A percentile compares a stretch with the other conserved stretches of the same genome.
phyloP scores from a whole-genome alignment of 352 stramenopile genomes.

The Pythium phragmiticola region DNA sequence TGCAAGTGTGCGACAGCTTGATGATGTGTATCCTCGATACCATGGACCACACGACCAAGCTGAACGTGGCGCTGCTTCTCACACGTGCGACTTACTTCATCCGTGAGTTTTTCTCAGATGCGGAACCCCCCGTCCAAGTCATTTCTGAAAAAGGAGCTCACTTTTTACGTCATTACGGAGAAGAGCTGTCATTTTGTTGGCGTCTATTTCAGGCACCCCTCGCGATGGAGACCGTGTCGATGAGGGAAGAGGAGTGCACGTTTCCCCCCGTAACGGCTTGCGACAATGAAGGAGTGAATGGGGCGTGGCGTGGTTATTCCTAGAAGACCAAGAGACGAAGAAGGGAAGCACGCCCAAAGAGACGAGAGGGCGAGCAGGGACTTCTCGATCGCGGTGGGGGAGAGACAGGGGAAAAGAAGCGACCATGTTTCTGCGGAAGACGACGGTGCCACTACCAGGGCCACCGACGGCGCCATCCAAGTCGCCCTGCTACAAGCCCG shows the following conservation, averaged over 20 bases:
- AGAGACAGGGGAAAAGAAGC: neutral
- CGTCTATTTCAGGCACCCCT: neutral
- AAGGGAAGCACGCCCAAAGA: neutral
- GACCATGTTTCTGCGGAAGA: conserved; percentile 28
- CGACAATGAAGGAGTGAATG: neutral
- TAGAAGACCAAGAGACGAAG: neutral
- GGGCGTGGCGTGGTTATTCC: neutral
- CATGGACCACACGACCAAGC: no score
- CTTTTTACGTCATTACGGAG: neutral
- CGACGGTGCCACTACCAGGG: conserved; percentile 13
- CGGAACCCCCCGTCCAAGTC: no score
- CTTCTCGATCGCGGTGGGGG: neutral
- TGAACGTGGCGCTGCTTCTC: no score
- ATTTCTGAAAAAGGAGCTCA: no score
- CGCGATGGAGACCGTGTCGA: neutral
- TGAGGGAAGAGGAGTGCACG: neutral
- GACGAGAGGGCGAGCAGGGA: neutral
- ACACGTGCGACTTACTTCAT: no score
- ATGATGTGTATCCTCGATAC: no score
- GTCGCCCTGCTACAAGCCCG: conserved; percentile 24
- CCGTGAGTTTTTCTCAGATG: no score
- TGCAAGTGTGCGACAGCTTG: no score
- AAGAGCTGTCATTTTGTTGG: neutral
- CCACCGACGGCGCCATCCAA: conserved; percentile 21
- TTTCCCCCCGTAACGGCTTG: neutral